These are phyloP conservation scores for Talaromyces sp. DNA, from an alignment of 2,329 filamentous ascomycete species.

Conservation along the genomic window DNA sequence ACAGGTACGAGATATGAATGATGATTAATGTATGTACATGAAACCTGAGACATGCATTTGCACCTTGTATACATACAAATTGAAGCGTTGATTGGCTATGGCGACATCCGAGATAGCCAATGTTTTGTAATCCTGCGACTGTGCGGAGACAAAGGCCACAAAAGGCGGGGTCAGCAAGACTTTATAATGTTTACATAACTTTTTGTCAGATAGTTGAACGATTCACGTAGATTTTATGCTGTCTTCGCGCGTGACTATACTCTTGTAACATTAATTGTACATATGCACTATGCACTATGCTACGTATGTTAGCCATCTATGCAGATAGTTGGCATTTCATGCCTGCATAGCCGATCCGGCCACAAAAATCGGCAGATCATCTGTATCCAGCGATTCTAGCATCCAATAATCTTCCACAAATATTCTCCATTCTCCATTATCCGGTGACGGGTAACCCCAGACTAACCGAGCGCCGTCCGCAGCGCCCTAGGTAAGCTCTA, in stretches of 20 bases:
- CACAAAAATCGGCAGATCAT: not conserved
- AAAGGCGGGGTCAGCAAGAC: not conserved
- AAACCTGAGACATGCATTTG: no score
- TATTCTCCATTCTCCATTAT: not conserved
- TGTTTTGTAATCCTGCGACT: not conserved
- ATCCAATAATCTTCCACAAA: not conserved
- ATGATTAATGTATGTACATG: not conserved
- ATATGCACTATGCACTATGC: not conserved
- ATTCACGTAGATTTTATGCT: not conserved
- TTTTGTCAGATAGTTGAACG: not conserved
- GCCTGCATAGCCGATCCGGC: not conserved
- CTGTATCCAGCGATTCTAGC: no score
- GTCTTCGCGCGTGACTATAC: not conserved
- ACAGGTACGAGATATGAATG: not conserved
- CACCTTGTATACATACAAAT: no score
- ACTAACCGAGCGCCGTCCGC: not conserved
- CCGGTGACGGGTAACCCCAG: not conserved
- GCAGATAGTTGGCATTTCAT: not conserved
- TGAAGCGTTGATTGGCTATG: no score
- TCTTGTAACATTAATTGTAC: not conserved
- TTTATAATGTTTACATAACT: not conserved
- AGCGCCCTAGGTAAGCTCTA: not conserved
- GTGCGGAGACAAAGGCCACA: not conserved
- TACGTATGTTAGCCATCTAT: not conserved
- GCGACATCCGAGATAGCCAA: not conserved